These are phyloP conservation scores for Solanum raphanifolium DNA, from an alignment of 257 asterid genomes.

Conservation along the genomic window DNA sequence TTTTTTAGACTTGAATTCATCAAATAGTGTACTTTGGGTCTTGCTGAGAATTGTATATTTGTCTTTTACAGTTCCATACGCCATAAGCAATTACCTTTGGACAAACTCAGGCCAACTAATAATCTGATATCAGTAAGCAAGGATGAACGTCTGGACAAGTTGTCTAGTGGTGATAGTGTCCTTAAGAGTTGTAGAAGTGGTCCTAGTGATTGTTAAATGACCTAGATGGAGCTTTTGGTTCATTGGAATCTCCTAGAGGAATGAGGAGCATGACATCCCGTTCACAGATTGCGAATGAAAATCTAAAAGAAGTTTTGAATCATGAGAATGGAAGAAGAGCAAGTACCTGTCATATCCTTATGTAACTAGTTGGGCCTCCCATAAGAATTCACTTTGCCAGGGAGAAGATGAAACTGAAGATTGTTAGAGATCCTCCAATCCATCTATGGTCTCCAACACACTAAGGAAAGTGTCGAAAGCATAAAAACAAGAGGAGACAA, in stretches of 20 bases:
- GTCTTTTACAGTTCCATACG: too few relatives aligned
- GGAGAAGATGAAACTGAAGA: conserved; percentile 23
- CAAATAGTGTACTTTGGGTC: too few relatives aligned
- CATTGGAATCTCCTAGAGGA: neutral
- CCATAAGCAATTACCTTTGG: too few relatives aligned
- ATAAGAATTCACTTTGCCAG: conserved; percentile 4
- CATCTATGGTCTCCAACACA: conserved; percentile 1
- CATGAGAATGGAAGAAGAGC: conserved; percentile 60
- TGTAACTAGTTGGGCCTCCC: conserved; percentile 15
- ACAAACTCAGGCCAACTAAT: too few relatives aligned
- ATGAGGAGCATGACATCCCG: neutral
- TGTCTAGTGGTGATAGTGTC: too few relatives aligned
- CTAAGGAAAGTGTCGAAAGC: neutral
- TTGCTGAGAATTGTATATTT: too few relatives aligned
- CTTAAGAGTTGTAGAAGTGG: too few relatives aligned
- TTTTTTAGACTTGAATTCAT: too few relatives aligned
- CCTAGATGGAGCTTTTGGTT: neutral
- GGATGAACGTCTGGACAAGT: too few relatives aligned
- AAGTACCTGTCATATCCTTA: conserved; percentile 71
- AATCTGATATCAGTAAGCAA: too few relatives aligned
- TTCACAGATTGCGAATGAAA: neutral
- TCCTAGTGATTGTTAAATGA: conserved; percentile 8
- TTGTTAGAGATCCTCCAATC: neutral
- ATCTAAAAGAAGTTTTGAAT: conserved; percentile 23
- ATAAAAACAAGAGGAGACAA: too few relatives aligned